Evolutionary conservation across 495 filamentous ascomycete genomes (phyloP).

Genomic region (Aspergillus steynii): DNA sequence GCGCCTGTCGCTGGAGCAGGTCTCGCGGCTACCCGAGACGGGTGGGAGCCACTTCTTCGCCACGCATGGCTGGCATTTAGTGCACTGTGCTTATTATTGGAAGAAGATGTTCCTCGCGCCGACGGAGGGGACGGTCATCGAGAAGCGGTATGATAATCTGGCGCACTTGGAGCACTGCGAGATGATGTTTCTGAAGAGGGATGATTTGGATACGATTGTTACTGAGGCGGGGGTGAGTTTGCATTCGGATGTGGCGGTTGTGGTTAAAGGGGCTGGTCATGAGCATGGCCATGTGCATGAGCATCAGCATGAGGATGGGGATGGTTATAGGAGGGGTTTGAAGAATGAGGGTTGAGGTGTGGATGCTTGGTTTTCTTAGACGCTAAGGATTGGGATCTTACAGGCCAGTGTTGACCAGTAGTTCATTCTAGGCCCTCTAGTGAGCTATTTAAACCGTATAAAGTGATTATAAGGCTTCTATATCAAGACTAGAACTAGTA

Average conservation of each 20-base stretch:
- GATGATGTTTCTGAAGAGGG: constrained; percentile 11
- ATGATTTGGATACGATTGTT: constrained; percentile 9
- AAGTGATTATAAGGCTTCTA: too few relatives aligned
- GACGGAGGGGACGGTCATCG: not conserved
- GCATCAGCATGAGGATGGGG: too few relatives aligned
- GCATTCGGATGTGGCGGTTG: constrained; percentile 8
- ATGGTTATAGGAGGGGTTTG: too few relatives aligned
- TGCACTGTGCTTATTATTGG: constrained; percentile 10
- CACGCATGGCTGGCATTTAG: constrained; percentile 8
- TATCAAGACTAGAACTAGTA: too few relatives aligned
- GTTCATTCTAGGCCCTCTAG: too few relatives aligned
- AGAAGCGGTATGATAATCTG: constrained; percentile 5
- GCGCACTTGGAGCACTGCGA: constrained; percentile 3
- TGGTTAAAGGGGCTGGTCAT: constrained; percentile 5
- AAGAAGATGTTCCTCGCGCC: constrained; percentile 10
- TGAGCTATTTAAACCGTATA: too few relatives aligned
- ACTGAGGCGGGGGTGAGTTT: constrained; percentile 10
- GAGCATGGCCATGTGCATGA: constrained; percentile 5
- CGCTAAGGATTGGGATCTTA: too few relatives aligned
- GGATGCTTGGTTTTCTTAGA: too few relatives aligned
- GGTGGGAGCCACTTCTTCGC: not conserved
- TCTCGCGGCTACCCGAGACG: not conserved
- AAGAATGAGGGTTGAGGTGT: too few relatives aligned
- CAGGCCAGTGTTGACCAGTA: too few relatives aligned
- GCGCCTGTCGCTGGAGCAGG: not conserved